Conservation (phyloP, 2,329 filamentous ascomycete genomes). For the Plectosphaerella plurivora region DNA sequence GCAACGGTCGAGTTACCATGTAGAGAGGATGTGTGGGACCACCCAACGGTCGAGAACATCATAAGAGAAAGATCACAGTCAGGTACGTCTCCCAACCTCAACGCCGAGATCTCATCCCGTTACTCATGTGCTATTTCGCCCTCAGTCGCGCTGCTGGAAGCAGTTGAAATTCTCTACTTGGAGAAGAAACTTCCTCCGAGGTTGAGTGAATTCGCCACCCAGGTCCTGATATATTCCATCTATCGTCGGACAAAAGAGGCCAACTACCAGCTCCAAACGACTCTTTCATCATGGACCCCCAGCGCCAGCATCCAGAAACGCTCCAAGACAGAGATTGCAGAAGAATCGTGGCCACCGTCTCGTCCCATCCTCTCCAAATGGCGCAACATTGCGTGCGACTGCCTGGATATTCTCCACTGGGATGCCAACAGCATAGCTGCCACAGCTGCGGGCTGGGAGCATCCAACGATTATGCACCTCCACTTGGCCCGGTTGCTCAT, state of each 20-base stretch:
- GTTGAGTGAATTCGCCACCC: conserved; percentile 27
- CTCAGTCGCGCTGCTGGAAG: conserved; percentile 15
- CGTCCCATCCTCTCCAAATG: conserved; percentile 19
- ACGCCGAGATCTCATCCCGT: neutral
- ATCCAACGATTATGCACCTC: conserved; percentile 50
- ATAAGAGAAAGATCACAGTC: neutral
- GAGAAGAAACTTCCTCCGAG: conserved; percentile 24
- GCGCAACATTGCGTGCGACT: conserved; percentile 40
- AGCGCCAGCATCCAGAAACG: conserved; percentile 5
- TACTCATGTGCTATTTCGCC: neutral
- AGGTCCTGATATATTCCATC: conserved; percentile 28
- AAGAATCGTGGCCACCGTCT: conserved; percentile 11
- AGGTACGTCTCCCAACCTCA: neutral
- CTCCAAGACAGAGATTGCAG: neutral
- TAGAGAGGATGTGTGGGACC: conserved; percentile 8
- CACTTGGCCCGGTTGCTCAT: conserved; percentile 50
- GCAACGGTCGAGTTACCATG: conserved; percentile 6
- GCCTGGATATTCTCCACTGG: conserved; percentile 54
- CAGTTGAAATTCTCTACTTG: conserved; percentile 25
- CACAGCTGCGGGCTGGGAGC: conserved; percentile 43
- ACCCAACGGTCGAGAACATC: neutral
- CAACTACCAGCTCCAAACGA: conserved; percentile 17
- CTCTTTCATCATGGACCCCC: conserved; percentile 21
- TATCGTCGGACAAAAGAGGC: conserved; percentile 25
- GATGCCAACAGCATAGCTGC: conserved; percentile 48